Percentiles rank a stretch among this genome's conserved stretches.
Evolutionary conservation across 1,284 basidiomycete genomes (phyloP).

Genomic region (Sporisorium reilianum): DNA sequence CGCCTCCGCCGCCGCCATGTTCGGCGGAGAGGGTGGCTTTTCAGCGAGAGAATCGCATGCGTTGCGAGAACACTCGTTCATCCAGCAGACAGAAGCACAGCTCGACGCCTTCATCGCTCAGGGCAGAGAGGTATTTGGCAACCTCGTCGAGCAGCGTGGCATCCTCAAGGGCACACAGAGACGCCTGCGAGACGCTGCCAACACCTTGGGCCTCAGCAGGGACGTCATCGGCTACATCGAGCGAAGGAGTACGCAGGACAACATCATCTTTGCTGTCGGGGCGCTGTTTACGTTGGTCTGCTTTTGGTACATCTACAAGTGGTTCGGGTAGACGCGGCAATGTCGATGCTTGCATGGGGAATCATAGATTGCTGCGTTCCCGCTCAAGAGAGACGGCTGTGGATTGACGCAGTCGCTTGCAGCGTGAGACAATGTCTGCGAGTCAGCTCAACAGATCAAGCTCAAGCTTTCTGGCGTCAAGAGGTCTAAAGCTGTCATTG

Average conservation of each 20-base stretch:
- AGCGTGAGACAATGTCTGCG: too few species aligned
- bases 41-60: conserved; percentile 63
- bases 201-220: conserved; percentile 65
- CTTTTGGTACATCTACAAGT: conserved; percentile 68
- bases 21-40: conserved; percentile 36
- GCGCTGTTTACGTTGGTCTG: conserved; percentile 65
- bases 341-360: background rate
- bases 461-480: too few species aligned
- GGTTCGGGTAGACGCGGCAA: conserved; percentile 54
- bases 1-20: conserved; percentile 62
- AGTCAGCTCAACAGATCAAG: too few species aligned
- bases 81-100: conserved; percentile 65
- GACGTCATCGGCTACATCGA: conserved; percentile 68
- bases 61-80: conserved; percentile 66
- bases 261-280: conserved; percentile 64
- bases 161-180: conserved; percentile 66
- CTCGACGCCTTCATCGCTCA: conserved; percentile 68
- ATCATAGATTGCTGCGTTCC: background rate
- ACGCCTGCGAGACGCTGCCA: conserved; percentile 63
- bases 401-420: background rate
- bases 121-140: conserved; percentile 66
- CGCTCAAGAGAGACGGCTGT: background rate
- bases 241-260: conserved; percentile 66
- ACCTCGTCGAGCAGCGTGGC: conserved; percentile 66
- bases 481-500: background rate